These are phyloP conservation scores for Podospora pseudopauciseta DNA, from an alignment of 495 filamentous ascomycete genomes.

Conservation along the genomic window DNA sequence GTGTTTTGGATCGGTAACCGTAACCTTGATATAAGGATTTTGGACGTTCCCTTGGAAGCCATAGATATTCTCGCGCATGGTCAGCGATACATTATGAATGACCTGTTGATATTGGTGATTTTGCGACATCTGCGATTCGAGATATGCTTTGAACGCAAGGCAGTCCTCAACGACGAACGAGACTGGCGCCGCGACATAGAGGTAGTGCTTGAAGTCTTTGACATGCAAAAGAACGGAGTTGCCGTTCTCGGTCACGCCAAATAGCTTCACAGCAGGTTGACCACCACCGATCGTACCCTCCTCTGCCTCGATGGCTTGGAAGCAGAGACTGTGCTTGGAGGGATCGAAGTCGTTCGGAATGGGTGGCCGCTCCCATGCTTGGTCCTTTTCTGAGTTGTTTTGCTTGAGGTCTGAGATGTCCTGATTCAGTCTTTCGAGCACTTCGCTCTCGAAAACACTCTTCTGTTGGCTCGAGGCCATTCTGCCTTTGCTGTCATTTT, in stretches of 20 bases:
- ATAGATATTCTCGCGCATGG: constrained; percentile 83
- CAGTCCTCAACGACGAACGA: constrained; percentile 75
- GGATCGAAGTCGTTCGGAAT: constrained; percentile 66
- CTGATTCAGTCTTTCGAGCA: constrained; percentile 90
- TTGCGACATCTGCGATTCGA: constrained; percentile 69
- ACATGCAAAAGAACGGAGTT: constrained; percentile 95
- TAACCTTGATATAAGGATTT: constrained; percentile 89
- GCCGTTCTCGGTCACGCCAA: constrained; percentile 93
- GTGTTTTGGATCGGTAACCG: constrained; percentile 79
- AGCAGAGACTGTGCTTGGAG: constrained; percentile 67
- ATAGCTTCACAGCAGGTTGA: constrained; percentile 75
- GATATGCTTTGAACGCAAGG: constrained; percentile 65
- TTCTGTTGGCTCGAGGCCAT: constrained; percentile 78
- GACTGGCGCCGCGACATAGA: constrained; percentile 87
- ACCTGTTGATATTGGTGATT: constrained; percentile 55
- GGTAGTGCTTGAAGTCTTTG: constrained; percentile 91
- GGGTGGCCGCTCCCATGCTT: constrained; percentile 83
- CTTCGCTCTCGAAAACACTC: constrained; percentile 88
- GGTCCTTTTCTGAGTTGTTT: constrained; percentile 85
- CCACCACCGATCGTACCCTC: constrained; percentile 75
- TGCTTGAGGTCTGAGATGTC: constrained; percentile 80
- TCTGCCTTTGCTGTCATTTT: constrained; percentile 56
- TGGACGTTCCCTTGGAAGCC: constrained; percentile 89
- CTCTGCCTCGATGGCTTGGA: constrained; percentile 94
- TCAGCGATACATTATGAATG: constrained; percentile 67